Conservation (phyloP, 768 basidiomycete species). For the Boletus vinaceobasis region DNA sequence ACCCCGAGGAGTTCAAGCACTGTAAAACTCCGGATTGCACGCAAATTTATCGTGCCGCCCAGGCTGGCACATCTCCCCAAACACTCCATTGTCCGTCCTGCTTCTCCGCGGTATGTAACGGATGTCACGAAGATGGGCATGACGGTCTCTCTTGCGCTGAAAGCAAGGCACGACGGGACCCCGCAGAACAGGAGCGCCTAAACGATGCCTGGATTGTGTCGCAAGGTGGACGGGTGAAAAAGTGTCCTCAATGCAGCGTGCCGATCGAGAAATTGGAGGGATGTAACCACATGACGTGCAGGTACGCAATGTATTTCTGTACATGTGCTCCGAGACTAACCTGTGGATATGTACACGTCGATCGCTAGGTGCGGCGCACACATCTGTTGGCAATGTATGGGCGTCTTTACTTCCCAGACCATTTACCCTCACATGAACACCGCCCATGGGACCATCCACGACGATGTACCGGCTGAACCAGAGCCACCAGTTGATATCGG, state of each 20-base stretch:
- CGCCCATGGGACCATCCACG: conserved; percentile 32
- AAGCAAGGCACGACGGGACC: conserved; percentile 28
- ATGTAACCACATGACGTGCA: conserved; percentile 79
- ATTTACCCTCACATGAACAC: conserved; percentile 40
- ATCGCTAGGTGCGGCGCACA: conserved; percentile 60
- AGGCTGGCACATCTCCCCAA: conserved; percentile 34
- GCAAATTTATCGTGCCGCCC: conserved; percentile 61
- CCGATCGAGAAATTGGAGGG: conserved; percentile 69
- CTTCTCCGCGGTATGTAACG: conserved; percentile 58
- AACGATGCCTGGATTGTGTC: conserved; percentile 53
- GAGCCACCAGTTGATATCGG: conserved; percentile 10
- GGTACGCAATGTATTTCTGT: conserved; percentile 12
- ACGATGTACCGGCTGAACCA: conserved; percentile 3
- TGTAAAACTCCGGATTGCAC: conserved; percentile 79
- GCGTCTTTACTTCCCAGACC: conserved; percentile 30
- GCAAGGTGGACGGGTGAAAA: conserved; percentile 57
- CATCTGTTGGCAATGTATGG: conserved; percentile 68
- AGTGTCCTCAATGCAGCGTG: conserved; percentile 66
- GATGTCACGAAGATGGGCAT: conserved; percentile 59
- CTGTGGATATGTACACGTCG: not conserved
- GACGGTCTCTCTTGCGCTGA: conserved; percentile 61
- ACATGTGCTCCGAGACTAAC: too few species aligned
- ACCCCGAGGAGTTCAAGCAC: conserved; percentile 59
- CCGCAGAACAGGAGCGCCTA: conserved; percentile 50
- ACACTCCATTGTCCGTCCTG: conserved; percentile 65